A percentile compares a stretch with the other conserved stretches of the same genome.
phyloP scores from a whole-genome alignment of 2,329 filamentous ascomycete genomes.

The Diplodia scrobiculata region DNA sequence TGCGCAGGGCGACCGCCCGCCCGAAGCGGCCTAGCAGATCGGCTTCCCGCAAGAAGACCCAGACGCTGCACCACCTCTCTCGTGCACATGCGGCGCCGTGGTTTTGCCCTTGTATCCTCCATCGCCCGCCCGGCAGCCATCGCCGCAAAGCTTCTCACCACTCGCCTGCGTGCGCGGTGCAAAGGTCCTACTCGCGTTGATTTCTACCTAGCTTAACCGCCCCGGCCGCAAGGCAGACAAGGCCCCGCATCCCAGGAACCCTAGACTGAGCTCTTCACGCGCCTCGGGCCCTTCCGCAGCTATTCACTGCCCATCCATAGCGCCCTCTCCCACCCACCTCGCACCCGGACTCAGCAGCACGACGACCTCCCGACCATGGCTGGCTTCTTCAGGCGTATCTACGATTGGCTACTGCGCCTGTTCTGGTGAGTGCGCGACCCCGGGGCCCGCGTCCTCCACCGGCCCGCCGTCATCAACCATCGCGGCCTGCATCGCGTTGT shows the following conservation, averaged over 20 bases:
- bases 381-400: slow-evolving; percentile 87
- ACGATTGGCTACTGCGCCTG: slow-evolving; percentile 96
- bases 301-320: slow-evolving; percentile 22
- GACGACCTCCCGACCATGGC: slow-evolving; percentile 64
- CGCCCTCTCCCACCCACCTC: background rate
- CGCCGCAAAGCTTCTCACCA: slow-evolving; percentile 16
- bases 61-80: slow-evolving; percentile 27
- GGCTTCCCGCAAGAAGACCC: slow-evolving; percentile 25
- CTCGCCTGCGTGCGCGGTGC: slow-evolving; percentile 21
- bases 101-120: slow-evolving; percentile 25
- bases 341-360: slow-evolving; percentile 1
- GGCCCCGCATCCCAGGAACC: slow-evolving; percentile 28
- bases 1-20: slow-evolving; percentile 5
- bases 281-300: slow-evolving; percentile 25
- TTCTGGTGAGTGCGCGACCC: slow-evolving; percentile 75
- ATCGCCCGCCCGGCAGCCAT: slow-evolving; percentile 23
- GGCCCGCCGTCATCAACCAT: slow-evolving; percentile 15
- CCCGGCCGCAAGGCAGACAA: slow-evolving; percentile 25
- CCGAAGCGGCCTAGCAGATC: slow-evolving; percentile 22
- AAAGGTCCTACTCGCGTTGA: background rate
- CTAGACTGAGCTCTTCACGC: slow-evolving; percentile 27
- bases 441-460: slow-evolving; percentile 24
- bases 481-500: slow-evolving; percentile 4
- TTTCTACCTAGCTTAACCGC: slow-evolving; percentile 21
- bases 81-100: slow-evolving; percentile 28